phyloP scores from a whole-genome alignment of 2,329 filamentous ascomycete genomes.

The Achaetomium macrosporum region DNA sequence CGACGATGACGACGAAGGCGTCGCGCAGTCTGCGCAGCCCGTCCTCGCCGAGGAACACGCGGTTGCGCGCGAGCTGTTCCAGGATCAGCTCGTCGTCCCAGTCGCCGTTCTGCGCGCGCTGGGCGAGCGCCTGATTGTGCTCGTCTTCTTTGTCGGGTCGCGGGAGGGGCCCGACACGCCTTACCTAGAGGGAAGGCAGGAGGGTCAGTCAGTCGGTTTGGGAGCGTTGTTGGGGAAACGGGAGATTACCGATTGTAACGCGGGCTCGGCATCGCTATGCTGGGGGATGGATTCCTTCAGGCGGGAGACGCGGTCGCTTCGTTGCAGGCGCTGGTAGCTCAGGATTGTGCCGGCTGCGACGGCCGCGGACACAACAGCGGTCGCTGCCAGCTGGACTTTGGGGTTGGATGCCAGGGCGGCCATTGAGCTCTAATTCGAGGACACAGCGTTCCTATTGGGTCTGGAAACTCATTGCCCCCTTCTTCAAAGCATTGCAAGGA shows the following conservation, averaged over 20 bases:
- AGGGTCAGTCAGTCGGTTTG: neutral
- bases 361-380: constrained; percentile 60
- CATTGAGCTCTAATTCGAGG: constrained; percentile 20
- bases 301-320: constrained; percentile 47
- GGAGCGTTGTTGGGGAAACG: neutral
- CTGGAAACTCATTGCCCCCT: neutral
- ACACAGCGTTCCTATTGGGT: neutral
- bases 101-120: constrained; percentile 55
- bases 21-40: constrained; percentile 74
- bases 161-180: constrained; percentile 49
- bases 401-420: constrained; percentile 41
- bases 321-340: constrained; percentile 55
- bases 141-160: constrained; percentile 54
- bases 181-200: constrained; percentile 42
- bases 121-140: constrained; percentile 52
- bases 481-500: neutral
- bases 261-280: constrained; percentile 28
- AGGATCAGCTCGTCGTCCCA: constrained; percentile 77
- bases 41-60: constrained; percentile 79
- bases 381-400: constrained; percentile 60
- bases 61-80: constrained; percentile 89
- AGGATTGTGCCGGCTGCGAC: constrained; percentile 56
- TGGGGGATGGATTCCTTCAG: constrained; percentile 57
- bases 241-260: constrained; percentile 32
- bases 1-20: constrained; percentile 83